Base-by-base conservation (phyloP, 2,329 filamentous ascomycete species). In the Exophiala oligosperma region DNA sequence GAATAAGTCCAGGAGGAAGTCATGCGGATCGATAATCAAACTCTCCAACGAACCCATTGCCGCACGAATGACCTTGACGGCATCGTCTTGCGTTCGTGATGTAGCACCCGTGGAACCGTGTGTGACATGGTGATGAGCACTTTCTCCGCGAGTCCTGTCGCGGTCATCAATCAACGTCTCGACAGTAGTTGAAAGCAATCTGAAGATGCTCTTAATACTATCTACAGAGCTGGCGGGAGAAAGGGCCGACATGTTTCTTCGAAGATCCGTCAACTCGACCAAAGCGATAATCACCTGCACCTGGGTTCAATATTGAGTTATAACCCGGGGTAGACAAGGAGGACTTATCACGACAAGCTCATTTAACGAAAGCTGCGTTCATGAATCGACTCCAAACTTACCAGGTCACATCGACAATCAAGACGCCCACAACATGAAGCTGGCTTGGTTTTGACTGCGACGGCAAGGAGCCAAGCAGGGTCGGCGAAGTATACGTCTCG, bases 1-100 rank as follows among this genome's bases (percentile, higher is more conserved):
- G n/a, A 37, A 52, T 14, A 56, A 32, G 11, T 37, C 48, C 21
- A 51, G 40, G n/a, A 56, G 54, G 7, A 43, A 35, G 2, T 29
- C 40, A 38, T 56, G 49, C 5, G 48, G 47, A 28, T 51, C 49
- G n/a, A 56, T 35, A 17, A 56, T 40, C 14, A 56, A 40, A 48
- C 54, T 56, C 37, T 56, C 54, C 7, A 56, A 26, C 29, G 48
- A 56, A 0, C 54, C 54, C 26, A 51, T 14, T 17, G 54, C 48
- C 26, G 54, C 48, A 17, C 37, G 35, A 8, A 56, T 56, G 29
- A 29, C 32, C 17, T 46, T 56, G 26, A 56, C 47, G 14, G 54
- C 54, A 17, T 52, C 40, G n/a, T 52, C 4, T 48, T 56, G 48
- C 23, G 38, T 32, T 35, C 52, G 47, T 23, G 54, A 56, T 38